These are phyloP conservation scores for Paxillus rubicundulus DNA, from an alignment of 768 basidiomycete species.

Conservation along the genomic window DNA sequence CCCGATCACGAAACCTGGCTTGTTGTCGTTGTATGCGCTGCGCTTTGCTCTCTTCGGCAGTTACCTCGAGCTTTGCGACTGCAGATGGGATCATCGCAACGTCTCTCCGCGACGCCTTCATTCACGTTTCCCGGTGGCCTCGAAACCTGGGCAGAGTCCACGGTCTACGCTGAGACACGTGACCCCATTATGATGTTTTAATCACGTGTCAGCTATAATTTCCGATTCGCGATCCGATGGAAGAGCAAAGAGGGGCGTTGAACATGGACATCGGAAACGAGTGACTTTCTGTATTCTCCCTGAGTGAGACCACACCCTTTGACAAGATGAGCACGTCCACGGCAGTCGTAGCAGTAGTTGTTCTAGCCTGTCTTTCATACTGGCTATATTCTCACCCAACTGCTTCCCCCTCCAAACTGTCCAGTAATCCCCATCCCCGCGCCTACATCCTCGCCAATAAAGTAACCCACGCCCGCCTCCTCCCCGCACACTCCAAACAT, in stretches of 20 bases:
- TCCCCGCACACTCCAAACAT: conserved; percentile 48
- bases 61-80: conserved; percentile 24
- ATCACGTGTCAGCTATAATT: too few relatives aligned
- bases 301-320: neutral
- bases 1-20: conserved; percentile 65
- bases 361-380: neutral
- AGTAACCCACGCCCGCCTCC: conserved; percentile 51
- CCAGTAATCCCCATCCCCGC: neutral
- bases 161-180: neutral
- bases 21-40: conserved; percentile 62
- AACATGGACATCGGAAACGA: too few relatives aligned
- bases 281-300: too few relatives aligned
- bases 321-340: neutral
- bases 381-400: neutral
- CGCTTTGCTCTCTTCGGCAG: conserved; percentile 59
- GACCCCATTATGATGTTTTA: too few relatives aligned
- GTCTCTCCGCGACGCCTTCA: too few relatives aligned
- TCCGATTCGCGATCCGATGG: too few relatives aligned
- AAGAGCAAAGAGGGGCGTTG: too few relatives aligned
- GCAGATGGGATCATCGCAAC: conserved; percentile 12
- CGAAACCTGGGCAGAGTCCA: neutral
- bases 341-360: neutral
- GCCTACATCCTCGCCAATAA: conserved; percentile 51
- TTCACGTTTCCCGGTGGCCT: neutral
- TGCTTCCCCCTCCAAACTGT: neutral